phyloP scores from a whole-genome alignment of 768 basidiomycete genomes.

The Mycena maculata region DNA sequence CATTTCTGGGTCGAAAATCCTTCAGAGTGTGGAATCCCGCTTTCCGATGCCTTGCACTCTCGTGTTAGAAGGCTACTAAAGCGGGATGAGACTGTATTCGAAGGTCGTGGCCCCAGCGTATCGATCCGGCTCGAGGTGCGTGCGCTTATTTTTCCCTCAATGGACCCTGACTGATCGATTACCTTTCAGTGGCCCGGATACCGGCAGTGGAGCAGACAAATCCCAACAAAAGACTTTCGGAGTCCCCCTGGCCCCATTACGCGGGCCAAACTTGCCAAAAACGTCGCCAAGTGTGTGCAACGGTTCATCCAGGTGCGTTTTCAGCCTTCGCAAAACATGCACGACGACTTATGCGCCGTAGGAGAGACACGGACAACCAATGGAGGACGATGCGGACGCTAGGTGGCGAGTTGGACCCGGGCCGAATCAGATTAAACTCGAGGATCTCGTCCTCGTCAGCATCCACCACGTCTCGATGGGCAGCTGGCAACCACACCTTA shows the following conservation, averaged over 20 bases:
- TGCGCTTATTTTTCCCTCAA: conserved; percentile 42
- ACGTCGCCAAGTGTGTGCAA: conserved; percentile 79
- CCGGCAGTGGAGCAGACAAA: conserved; percentile 81
- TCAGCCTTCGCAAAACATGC: conserved; percentile 1
- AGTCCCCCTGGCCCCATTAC: conserved; percentile 85
- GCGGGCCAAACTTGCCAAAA: conserved; percentile 79
- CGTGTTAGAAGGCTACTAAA: conserved; percentile 64
- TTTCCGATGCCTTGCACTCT: conserved; percentile 73
- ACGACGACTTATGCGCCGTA: conserved; percentile 37
- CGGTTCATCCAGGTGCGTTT: conserved; percentile 71
- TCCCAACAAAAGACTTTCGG: conserved; percentile 84
- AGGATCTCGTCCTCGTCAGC: conserved; percentile 79
- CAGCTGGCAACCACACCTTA: conserved; percentile 84
- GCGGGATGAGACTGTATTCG: conserved; percentile 76
- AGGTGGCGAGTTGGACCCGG: conserved; percentile 72
- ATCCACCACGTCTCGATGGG: conserved; percentile 88
- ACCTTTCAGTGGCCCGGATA: conserved; percentile 81
- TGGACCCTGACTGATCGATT: conserved; percentile 13
- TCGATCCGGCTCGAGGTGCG: conserved; percentile 83
- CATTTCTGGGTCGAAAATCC: conserved; percentile 68
- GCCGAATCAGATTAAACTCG: conserved; percentile 65
- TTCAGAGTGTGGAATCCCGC: conserved; percentile 67
- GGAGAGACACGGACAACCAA: conserved; percentile 60
- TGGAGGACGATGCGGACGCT: conserved; percentile 73
- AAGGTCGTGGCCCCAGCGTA: conserved; percentile 80